These are phyloP conservation scores for Cupressus sempervirens DNA, from an alignment of 75 land plant species.

Conservation along the genomic window DNA sequence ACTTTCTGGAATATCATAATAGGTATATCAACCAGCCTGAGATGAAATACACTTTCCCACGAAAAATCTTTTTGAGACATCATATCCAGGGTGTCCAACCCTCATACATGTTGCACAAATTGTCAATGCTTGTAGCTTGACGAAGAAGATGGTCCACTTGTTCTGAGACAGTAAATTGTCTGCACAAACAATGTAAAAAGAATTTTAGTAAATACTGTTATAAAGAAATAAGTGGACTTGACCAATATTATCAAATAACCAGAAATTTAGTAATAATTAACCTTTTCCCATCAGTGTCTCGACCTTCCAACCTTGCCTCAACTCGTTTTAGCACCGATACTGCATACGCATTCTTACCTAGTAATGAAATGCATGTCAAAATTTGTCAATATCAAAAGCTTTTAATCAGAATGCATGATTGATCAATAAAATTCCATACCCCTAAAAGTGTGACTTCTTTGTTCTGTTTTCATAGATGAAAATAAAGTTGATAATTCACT, in stretches of 20 bases:
- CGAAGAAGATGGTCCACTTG: constrained; percentile 90
- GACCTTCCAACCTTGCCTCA: constrained; percentile 81
- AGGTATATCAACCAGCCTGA: not conserved
- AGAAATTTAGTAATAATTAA: constrained; percentile 19
- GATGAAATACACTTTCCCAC: not conserved
- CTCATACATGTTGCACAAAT: constrained; percentile 99
- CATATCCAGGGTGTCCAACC: constrained; percentile 99
- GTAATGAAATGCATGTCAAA: not conserved
- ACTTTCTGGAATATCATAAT: not conserved
- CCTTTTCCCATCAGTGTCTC: constrained; percentile 72
- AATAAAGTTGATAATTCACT: constrained; percentile 2
- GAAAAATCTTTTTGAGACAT: constrained; percentile 11
- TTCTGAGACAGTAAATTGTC: constrained; percentile 66
- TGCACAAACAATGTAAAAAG: constrained; percentile 25
- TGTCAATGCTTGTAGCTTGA: constrained; percentile 91
- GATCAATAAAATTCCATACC: constrained; percentile 26
- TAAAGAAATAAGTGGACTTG: not conserved
- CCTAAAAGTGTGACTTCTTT: constrained; percentile 18
- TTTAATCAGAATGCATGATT: constrained; percentile 4
- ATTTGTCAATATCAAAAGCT: not conserved
- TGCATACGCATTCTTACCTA: constrained; percentile 93
- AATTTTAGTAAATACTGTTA: not conserved
- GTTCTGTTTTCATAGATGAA: constrained; percentile 14
- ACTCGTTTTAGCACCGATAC: constrained; percentile 80
- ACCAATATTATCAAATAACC: not conserved